Conservation (phyloP, 257 asterid genomes). For the Nicotiana attenuata region DNA sequence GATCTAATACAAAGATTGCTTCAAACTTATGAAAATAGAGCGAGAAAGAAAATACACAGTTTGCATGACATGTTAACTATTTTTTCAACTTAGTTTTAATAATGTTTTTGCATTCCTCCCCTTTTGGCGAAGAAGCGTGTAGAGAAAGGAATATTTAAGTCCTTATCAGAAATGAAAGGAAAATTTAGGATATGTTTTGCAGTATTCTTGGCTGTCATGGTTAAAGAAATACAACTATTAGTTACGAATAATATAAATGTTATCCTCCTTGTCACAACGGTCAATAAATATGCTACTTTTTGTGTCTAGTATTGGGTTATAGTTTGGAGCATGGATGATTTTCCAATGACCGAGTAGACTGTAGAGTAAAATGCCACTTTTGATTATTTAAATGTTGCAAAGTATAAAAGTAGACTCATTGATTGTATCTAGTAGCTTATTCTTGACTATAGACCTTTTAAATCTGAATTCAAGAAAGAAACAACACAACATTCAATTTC, state of each 20-base stretch:
- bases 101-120: background rate
- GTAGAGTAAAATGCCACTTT: background rate
- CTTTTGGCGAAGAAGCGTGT: background rate
- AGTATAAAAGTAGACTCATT: background rate
- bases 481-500: background rate
- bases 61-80: background rate
- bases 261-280: background rate
- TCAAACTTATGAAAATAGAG: background rate
- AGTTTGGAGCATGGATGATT: background rate
- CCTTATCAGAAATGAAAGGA: background rate
- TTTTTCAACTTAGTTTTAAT: background rate
- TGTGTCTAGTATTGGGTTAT: background rate
- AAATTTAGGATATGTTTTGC: background rate
- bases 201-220: background rate
- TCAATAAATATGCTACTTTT: background rate
- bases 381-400: background rate
- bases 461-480: background rate
- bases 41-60: background rate
- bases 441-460: background rate
- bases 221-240: background rate
- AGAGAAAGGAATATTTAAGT: background rate
- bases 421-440: background rate
- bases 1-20: background rate
- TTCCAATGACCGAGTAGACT: background rate
- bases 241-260: background rate